Conservation (phyloP, 352 stramenopile species). For the Achlya hypogyna region DNA sequence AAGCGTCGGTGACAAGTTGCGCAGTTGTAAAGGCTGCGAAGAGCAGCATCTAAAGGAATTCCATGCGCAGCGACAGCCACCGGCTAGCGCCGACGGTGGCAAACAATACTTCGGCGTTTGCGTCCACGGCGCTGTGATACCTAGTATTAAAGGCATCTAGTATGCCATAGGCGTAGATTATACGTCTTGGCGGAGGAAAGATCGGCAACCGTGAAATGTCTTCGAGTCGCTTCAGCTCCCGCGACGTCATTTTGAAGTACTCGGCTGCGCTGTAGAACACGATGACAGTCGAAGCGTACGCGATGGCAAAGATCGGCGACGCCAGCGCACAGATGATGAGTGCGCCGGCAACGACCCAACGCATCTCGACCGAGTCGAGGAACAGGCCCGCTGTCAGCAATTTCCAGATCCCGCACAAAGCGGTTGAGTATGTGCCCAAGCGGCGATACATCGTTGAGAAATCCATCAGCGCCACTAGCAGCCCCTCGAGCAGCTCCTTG, state of each 20-base stretch:
- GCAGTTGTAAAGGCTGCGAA: background rate
- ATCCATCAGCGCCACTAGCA: background rate
- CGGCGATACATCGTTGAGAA: background rate
- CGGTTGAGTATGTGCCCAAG: background rate
- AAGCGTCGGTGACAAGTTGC: background rate
- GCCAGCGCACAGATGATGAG: background rate
- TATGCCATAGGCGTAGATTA: background rate
- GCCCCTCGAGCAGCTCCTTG: background rate
- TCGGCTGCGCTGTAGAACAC: slow-evolving; percentile 3
- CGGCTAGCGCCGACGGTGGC: background rate
- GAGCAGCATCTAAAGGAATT: background rate
- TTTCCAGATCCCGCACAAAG: background rate
- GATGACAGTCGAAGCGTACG: background rate
- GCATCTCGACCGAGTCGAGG: background rate
- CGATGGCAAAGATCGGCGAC: background rate
- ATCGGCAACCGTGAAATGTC: slow-evolving; percentile 17
- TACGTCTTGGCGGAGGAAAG: slow-evolving; percentile 19
- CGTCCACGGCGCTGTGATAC: background rate
- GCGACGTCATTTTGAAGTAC: slow-evolving; percentile 10
- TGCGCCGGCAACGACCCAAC: background rate
- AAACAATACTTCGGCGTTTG: background rate
- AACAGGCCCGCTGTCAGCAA: background rate
- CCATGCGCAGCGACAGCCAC: background rate
- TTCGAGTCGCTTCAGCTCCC: slow-evolving; percentile 19
- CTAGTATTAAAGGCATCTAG: background rate